Percentiles rank a stretch among this genome's conserved stretches.
Conservation (phyloP, 164 flowering plant genomes). For the Annona cherimola region DNA sequence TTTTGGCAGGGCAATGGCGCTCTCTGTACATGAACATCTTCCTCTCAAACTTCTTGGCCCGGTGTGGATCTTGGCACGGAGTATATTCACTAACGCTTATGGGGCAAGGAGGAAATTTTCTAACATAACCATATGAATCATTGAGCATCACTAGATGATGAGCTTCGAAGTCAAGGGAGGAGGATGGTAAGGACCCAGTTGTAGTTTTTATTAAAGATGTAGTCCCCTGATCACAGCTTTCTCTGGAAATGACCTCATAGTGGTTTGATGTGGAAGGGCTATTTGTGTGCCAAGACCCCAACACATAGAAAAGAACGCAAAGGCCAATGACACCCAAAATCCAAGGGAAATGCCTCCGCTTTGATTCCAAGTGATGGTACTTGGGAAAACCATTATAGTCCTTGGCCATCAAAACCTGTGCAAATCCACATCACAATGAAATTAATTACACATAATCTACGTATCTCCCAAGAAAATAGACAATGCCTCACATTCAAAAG, state of each 20-base stretch:
- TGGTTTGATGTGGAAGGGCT: slow-evolving; percentile 21
- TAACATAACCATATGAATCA: slow-evolving; percentile 14
- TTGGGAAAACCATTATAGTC: slow-evolving; percentile 76
- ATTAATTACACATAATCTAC: background rate
- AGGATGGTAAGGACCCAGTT: slow-evolving; percentile 16
- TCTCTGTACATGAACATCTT: slow-evolving; percentile 78
- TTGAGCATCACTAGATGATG: slow-evolving; percentile 59
- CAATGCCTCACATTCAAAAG: background rate
- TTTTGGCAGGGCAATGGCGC: slow-evolving; percentile 78
- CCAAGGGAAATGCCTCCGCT: slow-evolving; percentile 62
- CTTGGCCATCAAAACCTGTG: slow-evolving; percentile 53
- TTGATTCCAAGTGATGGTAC: slow-evolving; percentile 54
- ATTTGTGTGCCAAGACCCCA: slow-evolving; percentile 78
- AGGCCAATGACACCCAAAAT: slow-evolving; percentile 66
- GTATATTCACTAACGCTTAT: slow-evolving; percentile 76
- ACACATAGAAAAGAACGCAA: slow-evolving; percentile 60
- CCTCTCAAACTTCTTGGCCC: slow-evolving; percentile 64
- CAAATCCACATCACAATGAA: background rate
- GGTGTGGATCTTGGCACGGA: slow-evolving; percentile 65
- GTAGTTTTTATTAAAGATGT: slow-evolving; percentile 3
- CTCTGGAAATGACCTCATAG: slow-evolving; percentile 32
- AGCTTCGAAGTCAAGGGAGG: slow-evolving; percentile 56
- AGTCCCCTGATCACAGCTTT: slow-evolving; percentile 26
- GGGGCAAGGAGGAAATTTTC: slow-evolving; percentile 51
- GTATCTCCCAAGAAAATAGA: background rate